Conservation (phyloP, 2,329 filamentous ascomycete species). For the Botrytis byssoidea region DNA sequence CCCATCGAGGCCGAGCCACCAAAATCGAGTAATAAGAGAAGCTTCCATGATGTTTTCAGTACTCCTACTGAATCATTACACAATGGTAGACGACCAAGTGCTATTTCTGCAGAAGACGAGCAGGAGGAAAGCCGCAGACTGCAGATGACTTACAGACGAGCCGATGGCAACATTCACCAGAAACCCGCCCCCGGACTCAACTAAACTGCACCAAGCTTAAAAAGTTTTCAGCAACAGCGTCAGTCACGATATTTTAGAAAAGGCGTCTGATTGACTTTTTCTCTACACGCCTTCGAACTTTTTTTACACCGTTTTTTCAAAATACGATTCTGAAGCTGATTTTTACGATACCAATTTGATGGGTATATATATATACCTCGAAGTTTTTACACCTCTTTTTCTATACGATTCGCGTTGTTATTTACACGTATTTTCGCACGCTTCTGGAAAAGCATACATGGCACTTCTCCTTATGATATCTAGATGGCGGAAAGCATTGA, state of each 20-base stretch:
- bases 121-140: slow-evolving; percentile 25
- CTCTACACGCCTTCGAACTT: neutral
- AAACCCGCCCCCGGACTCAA: neutral
- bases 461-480: slow-evolving; percentile 22
- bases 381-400: neutral
- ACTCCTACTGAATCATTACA: slow-evolving; percentile 40
- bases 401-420: neutral
- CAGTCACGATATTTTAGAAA: neutral
- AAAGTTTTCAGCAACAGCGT: too few relatives aligned
- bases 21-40: slow-evolving; percentile 31
- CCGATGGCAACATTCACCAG: slow-evolving; percentile 29
- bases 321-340: slow-evolving; percentile 10
- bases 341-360: slow-evolving; percentile 20
- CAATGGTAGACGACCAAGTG: slow-evolving; percentile 46
- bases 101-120: slow-evolving; percentile 29
- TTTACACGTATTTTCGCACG: neutral
- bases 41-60: slow-evolving; percentile 32
- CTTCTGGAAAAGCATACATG: slow-evolving; percentile 19
- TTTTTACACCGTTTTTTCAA: neutral
- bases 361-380: neutral
- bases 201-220: neutral
- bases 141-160: slow-evolving; percentile 36
- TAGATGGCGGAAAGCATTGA: slow-evolving; percentile 7
- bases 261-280: slow-evolving; percentile 6
- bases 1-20: slow-evolving; percentile 24